These are phyloP conservation scores for Citrullus mucosospermus DNA, from an alignment of 306 rosid genomes.

Conservation along the genomic window DNA sequence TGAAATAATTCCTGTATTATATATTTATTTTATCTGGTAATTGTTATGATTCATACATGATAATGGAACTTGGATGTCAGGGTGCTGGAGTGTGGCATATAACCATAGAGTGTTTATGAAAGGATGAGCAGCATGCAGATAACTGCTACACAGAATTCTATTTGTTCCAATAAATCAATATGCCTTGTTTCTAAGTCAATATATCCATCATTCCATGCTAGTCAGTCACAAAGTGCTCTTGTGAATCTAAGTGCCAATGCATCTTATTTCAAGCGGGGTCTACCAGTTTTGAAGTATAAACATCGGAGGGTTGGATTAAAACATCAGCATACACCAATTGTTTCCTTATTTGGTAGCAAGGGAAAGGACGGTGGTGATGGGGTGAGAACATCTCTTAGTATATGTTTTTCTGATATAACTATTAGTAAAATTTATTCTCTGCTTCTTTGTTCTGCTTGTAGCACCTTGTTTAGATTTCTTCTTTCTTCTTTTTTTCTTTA, in stretches of 20 bases:
- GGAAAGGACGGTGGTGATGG: conserved; percentile 35
- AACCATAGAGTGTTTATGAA: conserved; percentile 10
- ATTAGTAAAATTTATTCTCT: neutral
- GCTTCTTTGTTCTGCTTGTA: neutral
- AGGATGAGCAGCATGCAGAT: conserved; percentile 30
- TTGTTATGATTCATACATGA: neutral
- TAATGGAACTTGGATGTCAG: neutral
- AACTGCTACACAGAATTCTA: conserved; percentile 14
- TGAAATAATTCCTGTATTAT: neutral
- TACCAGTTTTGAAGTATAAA: conserved; percentile 19
- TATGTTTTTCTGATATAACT: neutral
- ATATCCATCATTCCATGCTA: neutral
- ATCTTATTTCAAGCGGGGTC: conserved; percentile 14
- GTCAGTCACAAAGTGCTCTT: conserved; percentile 10
- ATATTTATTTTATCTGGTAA: neutral
- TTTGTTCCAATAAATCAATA: conserved; percentile 5
- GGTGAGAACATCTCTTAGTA: conserved; percentile 17
- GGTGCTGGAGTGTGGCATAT: conserved; percentile 14
- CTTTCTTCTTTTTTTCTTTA: neutral
- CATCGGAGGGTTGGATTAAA: neutral
- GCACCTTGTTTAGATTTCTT: neutral
- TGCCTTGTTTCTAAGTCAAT: conserved; percentile 12
- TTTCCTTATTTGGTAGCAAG: conserved; percentile 40
- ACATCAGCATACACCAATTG: conserved; percentile 16
- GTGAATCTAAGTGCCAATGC: neutral